Conservation (phyloP, 2,329 filamentous ascomycete genomes). For the Didymella pomorum region DNA sequence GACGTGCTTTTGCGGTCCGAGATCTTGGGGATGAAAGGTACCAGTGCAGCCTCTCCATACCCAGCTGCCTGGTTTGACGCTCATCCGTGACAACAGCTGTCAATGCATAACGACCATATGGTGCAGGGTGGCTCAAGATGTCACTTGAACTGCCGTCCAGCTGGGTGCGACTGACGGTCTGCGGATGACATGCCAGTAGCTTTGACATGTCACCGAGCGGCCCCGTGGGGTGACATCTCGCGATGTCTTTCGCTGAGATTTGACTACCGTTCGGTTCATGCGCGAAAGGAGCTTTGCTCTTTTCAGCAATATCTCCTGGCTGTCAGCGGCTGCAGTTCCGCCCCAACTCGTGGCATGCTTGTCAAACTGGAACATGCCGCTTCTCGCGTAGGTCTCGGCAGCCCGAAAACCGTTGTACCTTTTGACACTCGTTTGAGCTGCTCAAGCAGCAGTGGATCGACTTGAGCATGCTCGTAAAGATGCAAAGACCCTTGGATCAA, state of each 20-base stretch:
- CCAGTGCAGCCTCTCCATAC: not conserved
- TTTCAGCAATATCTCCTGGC: constrained; percentile 3
- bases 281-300: not conserved
- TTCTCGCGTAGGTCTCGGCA: not conserved
- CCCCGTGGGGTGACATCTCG: constrained; percentile 9
- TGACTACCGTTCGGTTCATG: not conserved
- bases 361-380: not conserved
- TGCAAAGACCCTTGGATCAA: not conserved
- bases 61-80: not conserved
- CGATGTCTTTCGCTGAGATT: constrained; percentile 3
- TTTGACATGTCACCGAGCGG: not conserved
- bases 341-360: constrained; percentile 3
- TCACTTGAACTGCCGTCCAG: constrained; percentile 1
- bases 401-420: not conserved
- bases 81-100: not conserved
- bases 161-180: not conserved
- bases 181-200: constrained; percentile 3
- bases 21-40: not conserved
- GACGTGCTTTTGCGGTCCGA: not conserved
- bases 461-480: not conserved
- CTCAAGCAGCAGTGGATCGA: not conserved
- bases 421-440: not conserved
- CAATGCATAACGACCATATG: not conserved
- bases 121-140: not conserved
- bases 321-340: not conserved